Evolutionary conservation across 768 basidiomycete genomes (phyloP).

Genomic region (Flagelloscypha sp.): DNA sequence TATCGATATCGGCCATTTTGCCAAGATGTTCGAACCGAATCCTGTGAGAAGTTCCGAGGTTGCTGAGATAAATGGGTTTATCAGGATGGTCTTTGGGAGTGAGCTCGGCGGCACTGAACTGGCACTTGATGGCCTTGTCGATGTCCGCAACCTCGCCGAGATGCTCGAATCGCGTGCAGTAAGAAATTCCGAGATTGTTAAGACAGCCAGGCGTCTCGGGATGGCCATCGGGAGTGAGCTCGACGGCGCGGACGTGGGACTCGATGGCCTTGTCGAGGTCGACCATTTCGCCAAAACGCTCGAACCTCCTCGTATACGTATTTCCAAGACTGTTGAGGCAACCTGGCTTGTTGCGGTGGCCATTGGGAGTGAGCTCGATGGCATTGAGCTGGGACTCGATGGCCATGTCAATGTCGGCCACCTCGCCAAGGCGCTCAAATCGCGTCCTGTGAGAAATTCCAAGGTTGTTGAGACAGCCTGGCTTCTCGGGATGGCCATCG

Average conservation of each 20-base stretch:
- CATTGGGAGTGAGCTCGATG: not conserved
- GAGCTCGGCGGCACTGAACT: not conserved
- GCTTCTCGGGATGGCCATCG: not conserved
- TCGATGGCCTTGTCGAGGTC: not conserved
- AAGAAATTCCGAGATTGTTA: not conserved
- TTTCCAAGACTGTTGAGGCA: not conserved
- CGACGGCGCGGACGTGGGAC: not conserved
- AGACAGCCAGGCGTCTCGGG: not conserved
- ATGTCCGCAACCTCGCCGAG: not conserved
- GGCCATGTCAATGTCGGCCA: not conserved
- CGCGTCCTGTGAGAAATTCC: not conserved
- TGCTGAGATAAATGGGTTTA: constrained; percentile 1
- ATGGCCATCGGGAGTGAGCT: not conserved
- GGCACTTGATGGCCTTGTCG: not conserved
- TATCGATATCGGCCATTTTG: not conserved
- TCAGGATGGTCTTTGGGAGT: constrained; percentile 1
- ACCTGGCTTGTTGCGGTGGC: not conserved
- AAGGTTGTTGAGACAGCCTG: not conserved
- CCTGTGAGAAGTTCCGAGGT: not conserved
- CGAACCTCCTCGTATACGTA: not conserved
- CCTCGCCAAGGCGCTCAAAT: not conserved
- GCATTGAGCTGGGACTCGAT: not conserved
- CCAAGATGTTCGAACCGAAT: constrained; percentile 1
- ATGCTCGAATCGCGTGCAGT: not conserved
- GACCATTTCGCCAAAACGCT: not conserved